Evolutionary conservation across 2,329 filamentous ascomycete species (phyloP).

Genomic region (Stachybotrys chlorohalonatus): DNA sequence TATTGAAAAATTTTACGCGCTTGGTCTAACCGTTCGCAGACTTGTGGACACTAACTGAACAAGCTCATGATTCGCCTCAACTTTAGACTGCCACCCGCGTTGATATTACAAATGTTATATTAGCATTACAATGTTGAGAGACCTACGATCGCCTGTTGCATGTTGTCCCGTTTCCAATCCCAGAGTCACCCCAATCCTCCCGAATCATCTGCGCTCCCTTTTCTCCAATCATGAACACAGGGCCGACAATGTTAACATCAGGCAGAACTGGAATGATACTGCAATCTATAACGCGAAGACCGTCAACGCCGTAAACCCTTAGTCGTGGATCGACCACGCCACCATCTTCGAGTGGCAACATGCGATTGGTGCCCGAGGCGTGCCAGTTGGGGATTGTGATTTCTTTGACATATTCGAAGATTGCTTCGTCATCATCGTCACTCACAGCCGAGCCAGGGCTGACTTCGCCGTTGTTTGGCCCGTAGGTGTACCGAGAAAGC

Average conservation of each 20-base stretch:
- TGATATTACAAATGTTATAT: too few relatives aligned
- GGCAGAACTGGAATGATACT: neutral
- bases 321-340: neutral
- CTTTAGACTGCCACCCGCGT: too few relatives aligned
- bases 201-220: neutral
- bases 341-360: neutral
- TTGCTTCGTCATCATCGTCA: constrained; percentile 14
- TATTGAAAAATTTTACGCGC: too few relatives aligned
- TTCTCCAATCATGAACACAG: neutral
- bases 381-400: neutral
- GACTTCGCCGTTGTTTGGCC: constrained; percentile 13
- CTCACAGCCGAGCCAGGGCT: constrained; percentile 9
- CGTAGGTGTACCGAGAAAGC: constrained; percentile 13
- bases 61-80: too few relatives aligned
- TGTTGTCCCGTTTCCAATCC: neutral
- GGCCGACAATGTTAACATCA: neutral
- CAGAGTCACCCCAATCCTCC: neutral
- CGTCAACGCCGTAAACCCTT: neutral
- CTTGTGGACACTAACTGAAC: too few relatives aligned
- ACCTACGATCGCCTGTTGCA: neutral
- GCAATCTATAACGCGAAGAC: neutral
- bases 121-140: too few relatives aligned
- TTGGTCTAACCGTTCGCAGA: too few relatives aligned
- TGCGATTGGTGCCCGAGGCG: neutral
- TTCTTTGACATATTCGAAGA: constrained; percentile 12